phyloP scores from a whole-genome alignment of 768 basidiomycete species.

The Lentinula edodes region DNA sequence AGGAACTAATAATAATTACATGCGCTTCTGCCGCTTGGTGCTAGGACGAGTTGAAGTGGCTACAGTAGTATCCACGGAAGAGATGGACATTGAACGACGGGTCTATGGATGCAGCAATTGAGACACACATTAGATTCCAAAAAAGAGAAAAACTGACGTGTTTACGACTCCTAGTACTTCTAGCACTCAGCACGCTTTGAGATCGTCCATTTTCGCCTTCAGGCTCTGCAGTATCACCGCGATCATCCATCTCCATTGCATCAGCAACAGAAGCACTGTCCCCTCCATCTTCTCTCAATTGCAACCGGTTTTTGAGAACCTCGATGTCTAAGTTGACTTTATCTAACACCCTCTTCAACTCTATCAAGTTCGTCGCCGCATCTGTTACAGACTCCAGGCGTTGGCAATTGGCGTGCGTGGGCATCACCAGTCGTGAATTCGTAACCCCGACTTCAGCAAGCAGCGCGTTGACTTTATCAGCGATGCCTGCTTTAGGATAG shows the following conservation, averaged over 20 bases:
- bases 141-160: conserved; percentile 37
- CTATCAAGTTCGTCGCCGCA: conserved; percentile 69
- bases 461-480: conserved; percentile 71
- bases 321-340: conserved; percentile 82
- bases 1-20: conserved; percentile 15
- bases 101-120: conserved; percentile 22
- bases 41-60: conserved; percentile 44
- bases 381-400: conserved; percentile 72
- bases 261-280: conserved; percentile 20
- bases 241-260: conserved; percentile 49
- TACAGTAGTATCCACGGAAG: conserved; percentile 67
- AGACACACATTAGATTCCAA: neutral
- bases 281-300: conserved; percentile 42
- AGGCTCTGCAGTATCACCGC: conserved; percentile 29
- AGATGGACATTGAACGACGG: conserved; percentile 67
- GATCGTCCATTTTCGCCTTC: conserved; percentile 50
- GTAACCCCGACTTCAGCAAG: conserved; percentile 74
- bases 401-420: conserved; percentile 75
- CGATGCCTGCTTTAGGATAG: conserved; percentile 65
- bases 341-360: conserved; percentile 85
- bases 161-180: conserved; percentile 53
- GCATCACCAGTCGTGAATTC: conserved; percentile 83
- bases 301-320: conserved; percentile 58
- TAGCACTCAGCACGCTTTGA: conserved; percentile 57
- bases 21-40: conserved; percentile 55